phyloP scores from a whole-genome alignment of 495 filamentous ascomycete species.

The Amniculicola lignicola region DNA sequence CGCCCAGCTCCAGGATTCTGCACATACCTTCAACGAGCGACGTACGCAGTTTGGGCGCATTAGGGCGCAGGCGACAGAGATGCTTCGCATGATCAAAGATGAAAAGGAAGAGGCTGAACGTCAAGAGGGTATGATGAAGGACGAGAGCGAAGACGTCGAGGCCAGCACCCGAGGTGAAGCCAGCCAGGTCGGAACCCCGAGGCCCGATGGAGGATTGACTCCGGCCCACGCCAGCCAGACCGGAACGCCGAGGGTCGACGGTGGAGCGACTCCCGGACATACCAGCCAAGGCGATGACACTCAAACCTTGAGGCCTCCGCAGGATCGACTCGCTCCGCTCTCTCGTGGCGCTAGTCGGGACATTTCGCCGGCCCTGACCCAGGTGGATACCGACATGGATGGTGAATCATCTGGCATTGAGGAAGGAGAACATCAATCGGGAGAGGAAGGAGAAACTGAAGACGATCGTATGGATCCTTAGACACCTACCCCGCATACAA shows the following conservation, averaged over 20 bases:
- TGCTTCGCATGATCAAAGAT: conserved; percentile 82
- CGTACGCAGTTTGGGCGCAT: conserved; percentile 85
- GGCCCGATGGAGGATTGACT: conserved; percentile 54
- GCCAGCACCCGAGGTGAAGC: conserved; percentile 45
- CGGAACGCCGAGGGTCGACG: conserved; percentile 66
- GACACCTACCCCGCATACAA: too few species aligned
- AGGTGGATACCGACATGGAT: conserved; percentile 11
- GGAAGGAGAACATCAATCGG: too few species aligned
- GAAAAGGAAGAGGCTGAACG: conserved; percentile 85
- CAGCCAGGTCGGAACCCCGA: conserved; percentile 62
- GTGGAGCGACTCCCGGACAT: conserved; percentile 49
- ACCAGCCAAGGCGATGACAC: conserved; percentile 40
- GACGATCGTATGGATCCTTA: conserved; percentile 26
- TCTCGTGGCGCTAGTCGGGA: conserved; percentile 39
- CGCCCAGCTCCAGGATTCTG: conserved; percentile 82
- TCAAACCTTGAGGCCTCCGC: conserved; percentile 15
- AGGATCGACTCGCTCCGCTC: conserved; percentile 35
- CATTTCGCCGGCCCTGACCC: conserved; percentile 39
- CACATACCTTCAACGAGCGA: conserved; percentile 78
- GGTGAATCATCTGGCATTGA: conserved; percentile 54
- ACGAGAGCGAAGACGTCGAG: conserved; percentile 69
- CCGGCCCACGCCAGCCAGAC: conserved; percentile 51
- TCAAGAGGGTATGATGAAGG: conserved; percentile 68
- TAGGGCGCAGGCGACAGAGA: conserved; percentile 83
- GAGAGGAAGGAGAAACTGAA: conserved; percentile 67